Percentiles rank a stretch among this genome's conserved stretches.
Evolutionary conservation across 345 rosid species (phyloP).

Genomic region (Citrus hindsii): DNA sequence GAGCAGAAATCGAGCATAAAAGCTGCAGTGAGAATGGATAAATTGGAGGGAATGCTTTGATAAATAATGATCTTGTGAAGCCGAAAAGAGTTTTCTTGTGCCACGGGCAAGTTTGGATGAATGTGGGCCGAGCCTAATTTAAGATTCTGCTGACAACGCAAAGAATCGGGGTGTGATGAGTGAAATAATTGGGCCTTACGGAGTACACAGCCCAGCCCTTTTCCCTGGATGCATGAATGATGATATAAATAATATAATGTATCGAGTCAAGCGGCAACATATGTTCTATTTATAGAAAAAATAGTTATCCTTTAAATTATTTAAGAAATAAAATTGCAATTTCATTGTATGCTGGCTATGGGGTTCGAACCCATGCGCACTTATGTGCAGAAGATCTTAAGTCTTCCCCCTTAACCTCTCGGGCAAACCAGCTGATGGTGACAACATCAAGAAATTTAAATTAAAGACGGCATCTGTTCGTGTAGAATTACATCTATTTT

Average conservation of each 20-base stretch:
- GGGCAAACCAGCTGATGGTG: constrained; percentile 45
- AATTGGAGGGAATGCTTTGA: background rate
- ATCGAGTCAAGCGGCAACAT: no score
- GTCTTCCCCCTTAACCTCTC: constrained; percentile 67
- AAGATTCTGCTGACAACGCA: accelerated
- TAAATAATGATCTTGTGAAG: background rate
- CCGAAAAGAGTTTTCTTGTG: constrained; percentile 9
- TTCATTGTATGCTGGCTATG: constrained; percentile 30
- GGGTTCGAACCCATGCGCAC: constrained; percentile 67
- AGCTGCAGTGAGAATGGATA: background rate
- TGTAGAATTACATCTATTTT: no score
- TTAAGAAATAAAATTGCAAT: no score
- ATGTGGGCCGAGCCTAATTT: background rate
- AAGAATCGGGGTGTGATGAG: no score
- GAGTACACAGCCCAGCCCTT: no score
- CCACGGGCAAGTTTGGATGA: constrained; percentile 1
- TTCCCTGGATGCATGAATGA: no score
- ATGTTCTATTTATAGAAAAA: no score
- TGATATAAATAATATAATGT: no score
- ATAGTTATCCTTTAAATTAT: no score
- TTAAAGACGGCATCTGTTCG: accelerated
- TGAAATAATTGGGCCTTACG: no score
- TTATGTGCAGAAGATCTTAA: constrained; percentile 57
- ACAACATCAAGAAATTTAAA: no score
- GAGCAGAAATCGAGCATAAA: background rate